Conservation (phyloP, 495 filamentous ascomycete genomes). For the Cenococcum geophilum region DNA sequence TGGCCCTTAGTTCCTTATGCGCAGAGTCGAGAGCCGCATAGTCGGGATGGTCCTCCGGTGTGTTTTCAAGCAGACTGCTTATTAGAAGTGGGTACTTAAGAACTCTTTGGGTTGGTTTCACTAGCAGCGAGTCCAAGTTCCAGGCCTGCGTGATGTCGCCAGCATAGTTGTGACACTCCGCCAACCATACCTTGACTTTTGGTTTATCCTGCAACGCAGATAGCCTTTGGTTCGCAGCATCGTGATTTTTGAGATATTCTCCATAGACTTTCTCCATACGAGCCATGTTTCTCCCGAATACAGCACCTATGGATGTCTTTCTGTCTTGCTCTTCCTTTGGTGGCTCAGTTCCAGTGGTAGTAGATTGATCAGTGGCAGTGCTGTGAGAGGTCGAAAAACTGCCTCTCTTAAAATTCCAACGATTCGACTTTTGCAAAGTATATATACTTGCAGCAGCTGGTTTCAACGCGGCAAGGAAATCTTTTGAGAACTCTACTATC, state of each 20-base stretch:
- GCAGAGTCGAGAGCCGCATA: conserved; percentile 58
- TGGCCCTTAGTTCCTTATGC: conserved; percentile 56
- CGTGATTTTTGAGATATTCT: conserved; percentile 77
- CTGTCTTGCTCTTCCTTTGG: conserved; percentile 45
- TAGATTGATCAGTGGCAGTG: conserved; percentile 38
- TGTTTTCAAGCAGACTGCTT: conserved; percentile 66
- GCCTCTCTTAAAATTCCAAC: conserved; percentile 52
- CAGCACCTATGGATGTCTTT: conserved; percentile 66
- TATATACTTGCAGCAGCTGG: conserved; percentile 70
- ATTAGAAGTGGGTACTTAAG: conserved; percentile 87
- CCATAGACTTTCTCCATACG: conserved; percentile 80
- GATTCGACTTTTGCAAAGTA: conserved; percentile 50
- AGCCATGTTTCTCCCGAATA: conserved; percentile 65
- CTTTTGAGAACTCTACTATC: conserved; percentile 72
- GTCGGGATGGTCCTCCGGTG: conserved; percentile 78
- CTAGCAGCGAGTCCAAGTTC: conserved; percentile 86
- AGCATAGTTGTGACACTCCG: conserved; percentile 82
- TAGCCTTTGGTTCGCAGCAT: conserved; percentile 65
- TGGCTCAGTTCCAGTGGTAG: conserved; percentile 15
- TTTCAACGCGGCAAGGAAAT: conserved; percentile 72
- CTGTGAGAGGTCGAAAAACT: conserved; percentile 46
- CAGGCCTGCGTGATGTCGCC: conserved; percentile 86
- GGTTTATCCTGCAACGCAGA: conserved; percentile 55
- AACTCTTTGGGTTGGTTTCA: conserved; percentile 91
- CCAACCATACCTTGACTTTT: conserved; percentile 81